Evolutionary conservation across 2,329 filamentous ascomycete genomes (phyloP).

Genomic region (Scytalidium sp.): DNA sequence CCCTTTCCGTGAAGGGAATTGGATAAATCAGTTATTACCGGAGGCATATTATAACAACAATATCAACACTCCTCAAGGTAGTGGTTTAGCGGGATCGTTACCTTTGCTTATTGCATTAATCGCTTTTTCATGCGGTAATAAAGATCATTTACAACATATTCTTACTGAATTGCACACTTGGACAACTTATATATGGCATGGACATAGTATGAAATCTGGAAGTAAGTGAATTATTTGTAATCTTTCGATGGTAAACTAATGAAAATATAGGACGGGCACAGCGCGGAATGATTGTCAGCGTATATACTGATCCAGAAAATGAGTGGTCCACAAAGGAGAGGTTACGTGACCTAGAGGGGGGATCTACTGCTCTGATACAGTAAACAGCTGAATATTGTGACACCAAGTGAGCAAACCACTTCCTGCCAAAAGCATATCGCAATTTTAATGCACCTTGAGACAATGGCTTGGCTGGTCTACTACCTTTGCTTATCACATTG

Average conservation of each 20-base stretch:
- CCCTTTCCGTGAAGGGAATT: slow-evolving; percentile 7
- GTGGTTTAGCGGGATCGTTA: slow-evolving; percentile 18
- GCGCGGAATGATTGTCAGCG: slow-evolving; percentile 19
- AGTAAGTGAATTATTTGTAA: slow-evolving; percentile 11
- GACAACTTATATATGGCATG: slow-evolving; percentile 10
- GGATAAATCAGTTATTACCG: slow-evolving; percentile 14
- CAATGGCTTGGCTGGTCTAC: too few relatives aligned
- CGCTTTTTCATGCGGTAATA: slow-evolving; percentile 18
- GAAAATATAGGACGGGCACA: slow-evolving; percentile 7
- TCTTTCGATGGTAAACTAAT: neutral
- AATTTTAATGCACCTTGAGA: too few relatives aligned
- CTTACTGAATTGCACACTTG: slow-evolving; percentile 13
- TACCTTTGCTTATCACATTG: too few relatives aligned
- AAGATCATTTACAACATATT: slow-evolving; percentile 5
- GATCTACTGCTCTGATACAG: neutral
- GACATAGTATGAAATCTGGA: slow-evolving; percentile 11
- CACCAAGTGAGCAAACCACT: too few relatives aligned
- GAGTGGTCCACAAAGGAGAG: neutral
- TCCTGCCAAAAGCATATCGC: too few relatives aligned
- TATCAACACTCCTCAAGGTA: neutral
- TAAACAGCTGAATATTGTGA: neutral
- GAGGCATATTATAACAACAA: slow-evolving; percentile 5
- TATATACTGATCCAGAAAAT: slow-evolving; percentile 26
- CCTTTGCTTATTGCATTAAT: slow-evolving; percentile 19
- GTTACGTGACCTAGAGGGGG: neutral